Base-by-base conservation (phyloP, 768 basidiomycete species). In the Saitozyma sp. region DNA sequence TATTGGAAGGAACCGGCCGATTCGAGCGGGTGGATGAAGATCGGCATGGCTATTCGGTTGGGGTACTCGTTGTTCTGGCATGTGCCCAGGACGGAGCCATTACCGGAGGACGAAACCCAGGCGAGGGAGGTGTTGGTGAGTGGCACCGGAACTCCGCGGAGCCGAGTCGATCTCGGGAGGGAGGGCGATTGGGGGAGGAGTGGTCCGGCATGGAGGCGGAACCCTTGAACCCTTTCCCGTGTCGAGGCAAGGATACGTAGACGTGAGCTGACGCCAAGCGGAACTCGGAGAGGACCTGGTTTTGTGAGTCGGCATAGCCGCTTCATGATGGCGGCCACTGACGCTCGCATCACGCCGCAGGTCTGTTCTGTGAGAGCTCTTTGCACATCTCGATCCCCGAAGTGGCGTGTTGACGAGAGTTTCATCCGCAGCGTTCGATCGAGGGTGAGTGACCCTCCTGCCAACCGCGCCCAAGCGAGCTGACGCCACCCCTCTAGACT, bases 1-100 rank as follows among this genome's bases (percentile, higher is more conserved):
- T 94, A 93, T 79, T 94, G 91, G 90, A 88, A 46, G 6, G 45
- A 13, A 17, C 11, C 13, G 11, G 13, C n/a, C n/a, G 45, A 46
- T 6, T 46, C 13, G n/a, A 11, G 13, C 45, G 13, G 45, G 45
- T 11, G 13, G 13, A 46, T 46, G 45, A 11, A 89, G 86, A 9
- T 63, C 61, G 13, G 67, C 64, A 5, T 71, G 70, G 70, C 56
- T 7, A 60, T 71, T 5, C 19, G 70, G 41, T 66, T 68, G 29
- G 70, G 67, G 17, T 71, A 71, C 64, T 67, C 68, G 58, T 51
- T 61, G 40, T 64, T 57, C 48, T 71, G 64, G 67, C 67, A 71
- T 50, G 43, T 68, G n/a, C 64, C 64, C 0, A 54, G 70, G 51
- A 56, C 41, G 4, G 53, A 63, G 29, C 55, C 58, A 6, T 50